Base-by-base conservation (phyloP, 2,329 filamentous ascomycete species). In the Pseudopithomyces maydicus region DNA sequence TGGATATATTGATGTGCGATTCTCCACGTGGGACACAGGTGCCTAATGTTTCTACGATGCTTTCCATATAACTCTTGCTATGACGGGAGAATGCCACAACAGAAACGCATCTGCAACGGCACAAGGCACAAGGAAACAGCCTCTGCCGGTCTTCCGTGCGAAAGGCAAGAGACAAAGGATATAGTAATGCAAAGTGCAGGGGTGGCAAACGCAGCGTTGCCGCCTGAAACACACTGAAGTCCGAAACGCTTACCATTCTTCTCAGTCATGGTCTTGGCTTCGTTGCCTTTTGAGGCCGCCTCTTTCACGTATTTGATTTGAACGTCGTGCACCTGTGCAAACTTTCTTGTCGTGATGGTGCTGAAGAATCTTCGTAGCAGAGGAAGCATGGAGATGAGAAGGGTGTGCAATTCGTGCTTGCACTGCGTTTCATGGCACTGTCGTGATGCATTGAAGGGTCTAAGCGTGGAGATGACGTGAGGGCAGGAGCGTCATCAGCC, bases 301-400 rank as follows among this genome's bases (percentile, higher is more conserved):
- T 57, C 52, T 58, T 55, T 32, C 20, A 49, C 47, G 33, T 57
- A 38, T 48, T 54, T 53, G 35, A 58, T 59, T 33, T 58, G 58
- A 10, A 67, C 61, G 62, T 73, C 69, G 68, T 72, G 70, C 2
- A 73, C 70, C 47, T 70, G 66, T 15, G 70, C 70, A 60, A 61
- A 71, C 6, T 60, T 52, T 38, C 68, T 63, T 47, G 52, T 64
- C 1, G 53, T 17, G 8, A 26, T 43, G 38, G 6, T 33, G 8
- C 15, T 42, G 23, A 51, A 8, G 1, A 35, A 12, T 8, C 10
- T 29, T 19, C 17, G 26, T 17, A 51, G 38, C 36, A 42, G 14
- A 26, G 26, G 26, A 29, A 38, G 48, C 48, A 51, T 51, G 38
- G 48, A 15, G 32, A 47, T 7, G 44, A 6, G 23, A 11, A 20